Base-by-base conservation (phyloP, 108 stramenopile species). In the Phaeodactylum tricornutum region DNA sequence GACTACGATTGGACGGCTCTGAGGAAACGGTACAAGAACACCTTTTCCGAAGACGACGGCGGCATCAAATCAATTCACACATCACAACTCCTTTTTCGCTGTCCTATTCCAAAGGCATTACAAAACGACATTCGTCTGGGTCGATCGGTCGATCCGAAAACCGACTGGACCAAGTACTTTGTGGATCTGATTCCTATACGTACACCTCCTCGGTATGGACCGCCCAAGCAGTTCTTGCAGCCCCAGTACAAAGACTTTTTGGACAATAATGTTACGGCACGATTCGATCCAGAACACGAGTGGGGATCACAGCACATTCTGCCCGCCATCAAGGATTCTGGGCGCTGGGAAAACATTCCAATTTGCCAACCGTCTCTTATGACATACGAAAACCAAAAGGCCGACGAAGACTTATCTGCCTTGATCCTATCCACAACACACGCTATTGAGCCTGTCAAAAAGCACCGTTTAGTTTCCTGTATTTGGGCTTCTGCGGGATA, bases 271-370 rank as follows among this genome's bases (percentile, higher is more conserved):
- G 33, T 39, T 7, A 52, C 64, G 17, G 35, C 55, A 2, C 24
- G 39, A 19, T 92, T 84, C 52, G 42, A 80, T 40, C 58, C 85
- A 11, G 40, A 67, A 24, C 30, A 27, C 9, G 79, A 68, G 30
- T 92, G 81, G 81, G 90, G 89, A 1, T 51, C 60, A 14, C 46
- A 77, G 1, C 85, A 87, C 45, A 43, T 85, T 9, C 47, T 92
- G 32, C 90, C 90, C 0, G 43, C 38, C 15, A 57, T 87, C 24
- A 78, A 85, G 35, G 71, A 82, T 42, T 75, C 72, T 6, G 90
- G 90, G 37, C 72, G 90, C 39, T 92, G 90, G 90, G 79, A 76
- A 53, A 92, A 92, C 48, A 71, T 92, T 47, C 79, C 79, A 0
- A 70, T 81, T 42, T 81, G 79, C 29, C 59, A 63, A 56, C 71